Percentiles rank a stretch among this genome's conserved stretches.
These are phyloP conservation scores for Phytophthora lateralis DNA, from an alignment of 352 stramenopile species.

Conservation along the genomic window DNA sequence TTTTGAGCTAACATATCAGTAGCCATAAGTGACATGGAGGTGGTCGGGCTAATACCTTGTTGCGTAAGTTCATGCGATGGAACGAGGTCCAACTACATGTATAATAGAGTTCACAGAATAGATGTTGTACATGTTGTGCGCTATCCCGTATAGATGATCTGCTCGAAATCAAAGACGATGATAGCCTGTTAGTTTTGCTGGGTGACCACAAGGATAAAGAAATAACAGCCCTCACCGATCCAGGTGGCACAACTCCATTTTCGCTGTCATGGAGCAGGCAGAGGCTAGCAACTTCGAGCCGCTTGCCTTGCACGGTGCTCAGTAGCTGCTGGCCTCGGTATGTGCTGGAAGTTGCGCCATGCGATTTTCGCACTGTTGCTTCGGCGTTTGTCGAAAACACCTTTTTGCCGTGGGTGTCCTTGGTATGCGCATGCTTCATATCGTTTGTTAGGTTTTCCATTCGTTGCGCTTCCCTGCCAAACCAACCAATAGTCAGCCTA, in stretches of 20 bases:
- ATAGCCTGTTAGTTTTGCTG: neutral
- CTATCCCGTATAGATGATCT: constrained; percentile 3
- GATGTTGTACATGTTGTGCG: too few species aligned
- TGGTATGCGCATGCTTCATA: constrained; percentile 63
- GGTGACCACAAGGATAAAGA: neutral
- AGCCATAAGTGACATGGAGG: too few species aligned
- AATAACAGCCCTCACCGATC: constrained; percentile 37
- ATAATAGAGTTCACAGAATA: too few species aligned
- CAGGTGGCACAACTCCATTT: constrained; percentile 47
- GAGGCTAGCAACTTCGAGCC: constrained; percentile 73
- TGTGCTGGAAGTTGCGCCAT: constrained; percentile 55
- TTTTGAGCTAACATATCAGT: too few species aligned
- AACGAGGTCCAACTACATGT: too few species aligned
- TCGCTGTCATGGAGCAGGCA: constrained; percentile 70
- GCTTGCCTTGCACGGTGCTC: constrained; percentile 70
- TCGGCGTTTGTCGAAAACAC: constrained; percentile 63
- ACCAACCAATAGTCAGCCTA: constrained; percentile 4
- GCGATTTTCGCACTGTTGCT: constrained; percentile 43
- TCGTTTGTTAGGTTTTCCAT: constrained; percentile 70
- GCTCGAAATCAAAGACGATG: neutral
- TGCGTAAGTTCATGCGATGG: too few species aligned
- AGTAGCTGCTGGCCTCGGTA: constrained; percentile 77
- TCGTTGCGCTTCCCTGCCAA: constrained; percentile 62
- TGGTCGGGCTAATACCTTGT: too few species aligned
- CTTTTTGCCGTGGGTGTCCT: constrained; percentile 67